A percentile compares a stretch with the other conserved stretches of the same genome.
Conservation (phyloP, 768 basidiomycete species). For the Hericium rajendrae region DNA sequence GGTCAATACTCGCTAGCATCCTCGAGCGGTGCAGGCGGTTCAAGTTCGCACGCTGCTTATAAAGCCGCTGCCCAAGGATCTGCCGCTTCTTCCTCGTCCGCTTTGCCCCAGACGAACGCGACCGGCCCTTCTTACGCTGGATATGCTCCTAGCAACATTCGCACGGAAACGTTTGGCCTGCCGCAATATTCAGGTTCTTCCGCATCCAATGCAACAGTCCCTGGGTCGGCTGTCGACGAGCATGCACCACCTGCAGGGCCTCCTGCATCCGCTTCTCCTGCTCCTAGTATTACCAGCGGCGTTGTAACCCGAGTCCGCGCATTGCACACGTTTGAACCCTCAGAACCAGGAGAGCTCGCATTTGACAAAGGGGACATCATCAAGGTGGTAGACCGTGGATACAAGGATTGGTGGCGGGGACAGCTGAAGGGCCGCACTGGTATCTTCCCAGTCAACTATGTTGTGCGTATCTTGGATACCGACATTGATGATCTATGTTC, state of each 20-base stretch:
- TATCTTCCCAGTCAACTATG: conserved; percentile 96
- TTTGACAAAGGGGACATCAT: conserved; percentile 92
- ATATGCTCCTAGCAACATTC: conserved; percentile 39
- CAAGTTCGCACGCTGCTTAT: conserved; percentile 19
- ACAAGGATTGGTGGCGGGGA: conserved; percentile 96
- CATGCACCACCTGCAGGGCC: conserved; percentile 17
- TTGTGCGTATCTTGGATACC: conserved; percentile 41
- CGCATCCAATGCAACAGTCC: background rate
- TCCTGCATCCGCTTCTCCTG: conserved; percentile 17
- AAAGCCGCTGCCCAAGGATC: conserved; percentile 10
- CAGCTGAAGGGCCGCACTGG: conserved; percentile 84
- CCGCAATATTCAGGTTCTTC: background rate
- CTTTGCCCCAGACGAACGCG: conserved; percentile 8
- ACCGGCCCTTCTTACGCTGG: conserved; percentile 36
- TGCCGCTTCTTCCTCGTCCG: conserved; percentile 15
- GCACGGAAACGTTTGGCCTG: background rate
- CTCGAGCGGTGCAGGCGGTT: conserved; percentile 25
- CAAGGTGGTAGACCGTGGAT: conserved; percentile 88
- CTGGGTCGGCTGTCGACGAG: conserved; percentile 13
- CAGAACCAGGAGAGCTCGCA: conserved; percentile 81
- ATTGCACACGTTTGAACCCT: conserved; percentile 79
- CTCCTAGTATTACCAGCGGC: conserved; percentile 16
- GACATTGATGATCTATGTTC: background rate
- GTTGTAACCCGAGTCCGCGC: conserved; percentile 80
- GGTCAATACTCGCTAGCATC: conserved; percentile 31